Evolutionary conservation across 2,329 filamentous ascomycete species (phyloP).

Genomic region (Colletotrichum neosansevieriae): DNA sequence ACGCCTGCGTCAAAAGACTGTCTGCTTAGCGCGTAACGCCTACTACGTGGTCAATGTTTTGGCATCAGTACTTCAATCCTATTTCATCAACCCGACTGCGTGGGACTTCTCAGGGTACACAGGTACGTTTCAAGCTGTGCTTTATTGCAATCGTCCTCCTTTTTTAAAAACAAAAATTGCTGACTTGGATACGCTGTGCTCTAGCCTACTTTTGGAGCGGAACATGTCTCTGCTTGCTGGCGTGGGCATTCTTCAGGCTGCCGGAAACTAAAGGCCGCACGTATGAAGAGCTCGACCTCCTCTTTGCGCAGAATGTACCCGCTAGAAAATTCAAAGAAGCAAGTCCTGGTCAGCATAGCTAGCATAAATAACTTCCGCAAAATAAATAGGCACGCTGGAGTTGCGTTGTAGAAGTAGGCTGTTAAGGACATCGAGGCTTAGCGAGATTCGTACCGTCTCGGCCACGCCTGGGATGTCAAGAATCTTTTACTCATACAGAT

Average conservation of each 20-base stretch:
- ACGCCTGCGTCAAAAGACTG: constrained; percentile 48
- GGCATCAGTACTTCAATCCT: constrained; percentile 47
- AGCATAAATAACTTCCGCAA: background rate
- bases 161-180: background rate
- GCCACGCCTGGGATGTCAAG: no score
- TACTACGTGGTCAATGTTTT: constrained; percentile 40
- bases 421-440: no score
- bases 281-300: constrained; percentile 44
- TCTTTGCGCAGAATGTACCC: constrained; percentile 18
- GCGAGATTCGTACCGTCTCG: no score
- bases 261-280: constrained; percentile 45
- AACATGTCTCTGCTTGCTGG: constrained; percentile 34
- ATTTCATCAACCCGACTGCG: constrained; percentile 52
- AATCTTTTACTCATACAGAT: no score
- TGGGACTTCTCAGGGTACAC: constrained; percentile 54
- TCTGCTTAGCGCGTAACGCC: constrained; percentile 48
- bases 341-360: background rate
- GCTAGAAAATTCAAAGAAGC: constrained; percentile 1
- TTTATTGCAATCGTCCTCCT: background rate
- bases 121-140: constrained; percentile 47
- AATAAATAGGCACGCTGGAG: no score
- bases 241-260: constrained; percentile 44
- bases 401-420: no score
- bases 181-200: no score
- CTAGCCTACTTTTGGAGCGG: constrained; percentile 43